Base-by-base conservation (phyloP, 129 eudicot genomes). In the Sambucus nigra region DNA sequence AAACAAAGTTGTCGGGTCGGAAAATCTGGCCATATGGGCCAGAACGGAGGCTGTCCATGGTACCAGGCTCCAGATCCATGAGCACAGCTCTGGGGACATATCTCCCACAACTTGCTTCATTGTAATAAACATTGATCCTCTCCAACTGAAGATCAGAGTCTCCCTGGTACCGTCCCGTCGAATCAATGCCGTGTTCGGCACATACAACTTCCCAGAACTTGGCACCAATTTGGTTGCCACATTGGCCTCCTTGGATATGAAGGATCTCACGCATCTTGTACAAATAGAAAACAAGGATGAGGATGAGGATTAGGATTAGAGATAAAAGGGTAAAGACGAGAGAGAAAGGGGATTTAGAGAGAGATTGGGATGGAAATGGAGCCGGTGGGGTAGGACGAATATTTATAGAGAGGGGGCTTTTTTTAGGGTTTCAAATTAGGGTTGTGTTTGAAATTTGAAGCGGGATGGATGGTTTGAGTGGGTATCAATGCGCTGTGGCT, bases 1-100 rank as follows among this genome's bases (percentile, higher is more conserved):
- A 74, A 42, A 74, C 80, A 33, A 74, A 74, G 69, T 74, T 74
- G 45, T 74, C 80, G 0, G 80, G 80, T 2, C 80, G 49, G 45
- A 74, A 74, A 18, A 74, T 74, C 49, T 69, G 72, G 13, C 80
- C 80, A 20, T 74, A 74, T 1, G 80, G 76, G 13, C 80, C 80
- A 64, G 80, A 74, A 53, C 80, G 22, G 60, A 74, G 55, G 23
- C 69, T 59, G n/a, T 74, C 80, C 80, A 74, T 74, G 24, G 80
- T 74, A 15, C 80, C 80, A 23, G 80, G 80, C 72, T 74, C 80
- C 49, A 74, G 80, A 69, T 74, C 80, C 80, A 74, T 74, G 18
- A 74, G 65, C 22, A 74, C 76, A 48, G 80, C 80, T 39, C 80
- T 23, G 1, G 80, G 80, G 5, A 74, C 80, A 10, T 69, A 74